Conservation (phyloP, 169 alveolate species). For the Cytauxzoon felis region DNA sequence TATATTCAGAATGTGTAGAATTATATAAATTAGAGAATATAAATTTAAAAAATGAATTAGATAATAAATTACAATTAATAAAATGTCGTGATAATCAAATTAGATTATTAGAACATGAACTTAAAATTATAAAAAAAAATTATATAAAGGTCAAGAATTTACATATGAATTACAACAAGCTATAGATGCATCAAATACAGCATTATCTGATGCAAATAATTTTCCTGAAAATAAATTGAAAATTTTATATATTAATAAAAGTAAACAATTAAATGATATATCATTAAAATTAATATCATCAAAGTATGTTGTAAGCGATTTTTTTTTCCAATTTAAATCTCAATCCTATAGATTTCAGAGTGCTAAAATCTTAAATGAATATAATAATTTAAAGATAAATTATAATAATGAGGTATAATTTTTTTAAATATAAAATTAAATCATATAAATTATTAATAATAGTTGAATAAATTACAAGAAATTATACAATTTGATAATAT, state of each 20-base stretch:
- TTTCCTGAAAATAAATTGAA: conserved; percentile 22
- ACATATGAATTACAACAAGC: background rate
- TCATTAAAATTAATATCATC: conserved; percentile 11
- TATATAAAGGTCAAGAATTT: background rate
- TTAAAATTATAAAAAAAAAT: background rate
- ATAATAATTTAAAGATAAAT: conserved; percentile 44
- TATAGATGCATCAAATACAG: conserved; percentile 10
- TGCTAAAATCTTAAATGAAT: conserved; percentile 31
- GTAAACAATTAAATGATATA: conserved; percentile 7
- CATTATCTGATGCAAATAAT: conserved; percentile 13
- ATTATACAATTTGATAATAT: conserved; percentile 27
- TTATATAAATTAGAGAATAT: conserved; percentile 47
- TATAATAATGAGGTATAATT: conserved; percentile 33
- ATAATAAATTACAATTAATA: conserved; percentile 37
- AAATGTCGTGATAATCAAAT: conserved; percentile 4
- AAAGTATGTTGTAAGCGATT: too few species aligned
- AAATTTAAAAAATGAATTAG: conserved; percentile 34
- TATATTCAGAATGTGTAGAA: conserved; percentile 38
- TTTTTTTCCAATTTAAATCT: background rate
- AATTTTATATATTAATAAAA: conserved; percentile 10
- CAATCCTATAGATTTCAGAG: conserved; percentile 14
- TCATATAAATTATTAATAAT: too few species aligned
- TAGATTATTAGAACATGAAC: background rate
- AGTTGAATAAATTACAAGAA: conserved; percentile 34
- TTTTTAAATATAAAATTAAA: background rate